Conservation (phyloP, 352 stramenopile genomes). For the Elongisporangium anandrum region DNA sequence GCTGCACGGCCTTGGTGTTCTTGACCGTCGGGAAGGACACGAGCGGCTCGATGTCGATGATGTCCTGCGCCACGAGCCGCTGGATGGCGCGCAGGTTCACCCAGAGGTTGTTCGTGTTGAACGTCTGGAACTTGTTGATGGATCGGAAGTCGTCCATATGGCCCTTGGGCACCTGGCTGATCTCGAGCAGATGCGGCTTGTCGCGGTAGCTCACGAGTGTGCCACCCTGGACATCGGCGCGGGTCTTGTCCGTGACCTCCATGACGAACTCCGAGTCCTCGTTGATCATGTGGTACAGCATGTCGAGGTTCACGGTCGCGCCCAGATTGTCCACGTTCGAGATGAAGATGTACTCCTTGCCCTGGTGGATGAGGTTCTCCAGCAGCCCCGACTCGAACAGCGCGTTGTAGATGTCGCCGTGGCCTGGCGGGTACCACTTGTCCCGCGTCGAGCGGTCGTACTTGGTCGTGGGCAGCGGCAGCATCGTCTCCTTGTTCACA, state of each 20-base stretch:
- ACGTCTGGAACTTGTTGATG: slow-evolving; percentile 96
- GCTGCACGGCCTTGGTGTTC: slow-evolving; percentile 92
- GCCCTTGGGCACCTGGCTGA: slow-evolving; percentile 94
- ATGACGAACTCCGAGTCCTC: slow-evolving; percentile 98
- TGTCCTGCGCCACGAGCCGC: slow-evolving; percentile 92
- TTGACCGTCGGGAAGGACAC: slow-evolving; percentile 94
- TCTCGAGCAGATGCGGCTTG: slow-evolving; percentile 96
- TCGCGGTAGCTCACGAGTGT: slow-evolving; percentile 89
- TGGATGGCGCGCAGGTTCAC: slow-evolving; percentile 97
- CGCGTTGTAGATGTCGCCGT: slow-evolving; percentile 99
- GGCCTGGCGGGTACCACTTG: slow-evolving; percentile 95
- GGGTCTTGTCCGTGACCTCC: slow-evolving; percentile 95
- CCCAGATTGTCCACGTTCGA: slow-evolving; percentile 99
- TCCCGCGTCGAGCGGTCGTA: slow-evolving; percentile 77
- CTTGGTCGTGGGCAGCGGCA: slow-evolving; percentile 83
- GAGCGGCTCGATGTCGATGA: slow-evolving; percentile 97
- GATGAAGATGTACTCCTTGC: slow-evolving; percentile 99
- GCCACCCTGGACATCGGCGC: slow-evolving; percentile 89
- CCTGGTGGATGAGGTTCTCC: slow-evolving; percentile 92
- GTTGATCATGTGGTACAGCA: slow-evolving; percentile 98
- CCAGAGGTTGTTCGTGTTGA: slow-evolving; percentile 99
- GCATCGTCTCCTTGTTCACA: slow-evolving; percentile 88
- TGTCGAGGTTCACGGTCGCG: slow-evolving; percentile 95
- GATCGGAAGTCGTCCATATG: slow-evolving; percentile 94
- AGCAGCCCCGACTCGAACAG: slow-evolving; percentile 96